Base-by-base conservation (phyloP, 129 eudicot species). In the Chrysanthemum makinoi region DNA sequence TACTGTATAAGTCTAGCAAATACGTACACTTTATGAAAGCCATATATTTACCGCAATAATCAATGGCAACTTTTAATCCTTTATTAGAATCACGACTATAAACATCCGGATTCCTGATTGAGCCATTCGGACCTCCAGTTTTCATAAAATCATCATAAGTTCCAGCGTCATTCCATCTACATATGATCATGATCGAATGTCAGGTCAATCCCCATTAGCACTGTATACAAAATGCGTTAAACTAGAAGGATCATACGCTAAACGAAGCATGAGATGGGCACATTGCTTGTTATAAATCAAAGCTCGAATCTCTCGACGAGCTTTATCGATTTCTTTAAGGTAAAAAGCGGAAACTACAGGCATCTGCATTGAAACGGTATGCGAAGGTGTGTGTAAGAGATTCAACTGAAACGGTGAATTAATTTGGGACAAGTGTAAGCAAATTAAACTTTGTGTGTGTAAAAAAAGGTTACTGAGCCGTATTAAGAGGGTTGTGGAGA, bases 51-150 rank as follows among this genome's bases (percentile, higher is more conserved):
- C 97, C 96, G 26, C 96, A 91, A 66, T 85, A 86, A 56, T 91
- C 86, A 26, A 91, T 54, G 28, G 97, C 97, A 68, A 82, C 82
- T 76, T 84, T 91, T 55, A 91, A 71, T 63, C 97, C 97, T 48
- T 75, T 91, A 33, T 91, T 91, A 24, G 94, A 81, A 19, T 87
- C 90, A 44, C 86, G 96, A 77, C 84, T 61, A 83, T 16, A 80
- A 80, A 86, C 97, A 65, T 84, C 91, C 70, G 83, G 94, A 11
- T 72, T 80, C 74, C 96, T 82, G 66, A 91, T 88, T 13, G 96
- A 88, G 72, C 94, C 97, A 58, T 91, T 91, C n/a, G 97, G 87
- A 65, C 97, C 97, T 35, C 97, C 97, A 0, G 93, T 91, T 77
- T 91, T 88, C 14, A 89, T 84, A 30, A 84, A 80, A 72, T 70